Conservation (phyloP, 1,139 yeast species). For the Yamadazyma kanchanaburiensis region DNA sequence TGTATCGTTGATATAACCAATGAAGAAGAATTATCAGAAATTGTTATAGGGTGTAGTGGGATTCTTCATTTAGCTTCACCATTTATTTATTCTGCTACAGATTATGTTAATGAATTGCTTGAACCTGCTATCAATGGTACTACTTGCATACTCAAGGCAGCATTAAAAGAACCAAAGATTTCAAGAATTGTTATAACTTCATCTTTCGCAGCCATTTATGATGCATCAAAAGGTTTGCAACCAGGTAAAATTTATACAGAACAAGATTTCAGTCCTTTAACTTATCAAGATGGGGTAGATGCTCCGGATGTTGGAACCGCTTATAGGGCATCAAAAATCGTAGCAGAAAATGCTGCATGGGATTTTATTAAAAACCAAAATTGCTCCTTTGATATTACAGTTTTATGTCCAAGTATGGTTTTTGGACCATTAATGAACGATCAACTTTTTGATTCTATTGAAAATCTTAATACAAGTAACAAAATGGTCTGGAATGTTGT, state of each 20-base stretch:
- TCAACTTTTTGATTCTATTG: conserved; percentile 14
- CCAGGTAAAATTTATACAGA: conserved; percentile 20
- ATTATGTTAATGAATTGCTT: conserved; percentile 15
- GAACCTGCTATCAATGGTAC: conserved; percentile 21
- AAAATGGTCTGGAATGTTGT: conserved; percentile 17
- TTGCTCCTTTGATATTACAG: conserved; percentile 22
- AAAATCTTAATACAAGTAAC: conserved; percentile 20
- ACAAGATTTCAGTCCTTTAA: conserved; percentile 35
- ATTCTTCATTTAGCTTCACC: conserved; percentile 48
- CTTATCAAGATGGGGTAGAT: conserved; percentile 31
- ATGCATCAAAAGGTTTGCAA: conserved; percentile 10
- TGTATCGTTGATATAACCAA: conserved; percentile 47
- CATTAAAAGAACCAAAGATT: conserved; percentile 17
- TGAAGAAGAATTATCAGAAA: conserved; percentile 50
- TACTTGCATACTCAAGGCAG: conserved; percentile 19
- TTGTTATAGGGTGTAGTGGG: conserved; percentile 44
- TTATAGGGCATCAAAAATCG: conserved; percentile 30
- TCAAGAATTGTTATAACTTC: conserved; percentile 25
- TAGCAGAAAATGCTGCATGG: conserved; percentile 48
- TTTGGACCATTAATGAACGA: conserved; percentile 36
- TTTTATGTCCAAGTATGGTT: conserved; percentile 30
- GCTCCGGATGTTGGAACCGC: conserved; percentile 19
- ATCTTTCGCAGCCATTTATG: conserved; percentile 19
- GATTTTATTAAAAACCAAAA: conserved; percentile 33
- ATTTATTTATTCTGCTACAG: conserved; percentile 14